phyloP scores from a whole-genome alignment of 163 green algal species.

The Chlorella variabilis region DNA sequence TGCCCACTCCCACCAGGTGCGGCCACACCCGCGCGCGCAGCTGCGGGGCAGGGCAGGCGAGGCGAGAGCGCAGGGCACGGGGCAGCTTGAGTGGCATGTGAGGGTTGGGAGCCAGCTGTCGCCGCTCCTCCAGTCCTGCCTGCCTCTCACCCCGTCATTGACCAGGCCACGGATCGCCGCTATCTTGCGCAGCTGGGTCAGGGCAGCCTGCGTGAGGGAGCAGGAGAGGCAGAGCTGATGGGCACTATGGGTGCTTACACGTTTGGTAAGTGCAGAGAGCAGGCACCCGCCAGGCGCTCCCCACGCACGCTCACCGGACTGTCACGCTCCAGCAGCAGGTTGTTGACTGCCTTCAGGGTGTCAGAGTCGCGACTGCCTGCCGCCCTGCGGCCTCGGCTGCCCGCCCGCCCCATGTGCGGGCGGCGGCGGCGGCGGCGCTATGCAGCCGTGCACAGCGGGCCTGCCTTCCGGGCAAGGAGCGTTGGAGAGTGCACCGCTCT shows the following conservation, averaged over 20 bases:
- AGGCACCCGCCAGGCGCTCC: too few species aligned
- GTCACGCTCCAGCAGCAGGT: not conserved
- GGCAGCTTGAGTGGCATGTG: not conserved
- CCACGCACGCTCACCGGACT: not conserved
- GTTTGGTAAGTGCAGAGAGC: too few species aligned
- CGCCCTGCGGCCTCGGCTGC: not conserved
- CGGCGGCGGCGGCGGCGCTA: too few species aligned
- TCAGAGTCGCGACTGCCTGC: not conserved
- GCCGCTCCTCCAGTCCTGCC: not conserved
- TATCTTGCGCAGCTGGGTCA: conserved; percentile 71
- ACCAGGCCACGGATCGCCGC: conserved; percentile 79
- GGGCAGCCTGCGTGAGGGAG: conserved; percentile 62
- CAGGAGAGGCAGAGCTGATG: not conserved
- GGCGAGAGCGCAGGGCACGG: not conserved
- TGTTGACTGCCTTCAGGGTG: not conserved
- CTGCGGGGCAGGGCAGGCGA: conserved; percentile 13
- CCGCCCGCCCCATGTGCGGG: not conserved
- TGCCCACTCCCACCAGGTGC: conserved; percentile 66
- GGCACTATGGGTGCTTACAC: too few species aligned
- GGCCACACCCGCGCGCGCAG: conserved; percentile 78
- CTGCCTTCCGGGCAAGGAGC: too few species aligned
- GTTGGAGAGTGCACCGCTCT: too few species aligned
- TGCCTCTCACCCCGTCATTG: conserved; percentile 53
- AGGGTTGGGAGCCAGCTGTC: not conserved
- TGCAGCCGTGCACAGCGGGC: too few species aligned